phyloP scores from a whole-genome alignment of 768 basidiomycete genomes.

The Lentinula raphanica region DNA sequence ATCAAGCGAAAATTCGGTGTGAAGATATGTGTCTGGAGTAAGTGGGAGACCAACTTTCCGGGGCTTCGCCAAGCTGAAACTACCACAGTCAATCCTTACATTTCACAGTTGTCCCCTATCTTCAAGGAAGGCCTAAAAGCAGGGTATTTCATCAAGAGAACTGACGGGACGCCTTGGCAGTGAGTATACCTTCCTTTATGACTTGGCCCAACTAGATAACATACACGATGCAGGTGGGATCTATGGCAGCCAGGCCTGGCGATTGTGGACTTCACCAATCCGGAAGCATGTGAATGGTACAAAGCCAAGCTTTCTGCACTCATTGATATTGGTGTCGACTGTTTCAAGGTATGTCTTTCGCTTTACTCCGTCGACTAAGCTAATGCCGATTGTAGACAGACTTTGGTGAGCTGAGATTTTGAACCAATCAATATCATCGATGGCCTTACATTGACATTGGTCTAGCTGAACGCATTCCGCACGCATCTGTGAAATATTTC shows the following conservation, averaged over 20 bases:
- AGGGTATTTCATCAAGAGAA: slow-evolving; percentile 69
- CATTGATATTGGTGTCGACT: slow-evolving; percentile 50
- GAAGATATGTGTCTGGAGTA: slow-evolving; percentile 72
- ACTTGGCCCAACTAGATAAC: neutral
- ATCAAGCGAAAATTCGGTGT: slow-evolving; percentile 60
- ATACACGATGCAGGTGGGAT: slow-evolving; percentile 39
- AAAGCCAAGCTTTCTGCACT: slow-evolving; percentile 41
- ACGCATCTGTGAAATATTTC: slow-evolving; percentile 54
- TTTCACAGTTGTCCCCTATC: slow-evolving; percentile 63
- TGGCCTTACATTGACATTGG: neutral
- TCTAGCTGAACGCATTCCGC: slow-evolving; percentile 58
- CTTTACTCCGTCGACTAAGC: neutral
- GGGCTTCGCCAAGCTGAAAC: neutral
- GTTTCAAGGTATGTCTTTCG: slow-evolving; percentile 45
- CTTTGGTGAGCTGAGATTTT: slow-evolving; percentile 39
- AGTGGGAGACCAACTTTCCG: slow-evolving; percentile 11
- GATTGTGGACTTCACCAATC: slow-evolving; percentile 57
- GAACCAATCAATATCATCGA: neutral
- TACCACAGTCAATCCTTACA: slow-evolving; percentile 61
- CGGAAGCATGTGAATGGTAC: slow-evolving; percentile 54
- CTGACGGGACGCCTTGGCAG: slow-evolving; percentile 64
- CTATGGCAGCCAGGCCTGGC: slow-evolving; percentile 63
- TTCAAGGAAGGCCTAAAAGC: slow-evolving; percentile 64
- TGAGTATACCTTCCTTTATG: slow-evolving; percentile 30
- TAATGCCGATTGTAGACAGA: slow-evolving; percentile 44